Evolutionary conservation across 108 stramenopile genomes (phyloP), one percentile per base, ranked within the genome.

Genomic region (Cylindrotheca closterium): DNA sequence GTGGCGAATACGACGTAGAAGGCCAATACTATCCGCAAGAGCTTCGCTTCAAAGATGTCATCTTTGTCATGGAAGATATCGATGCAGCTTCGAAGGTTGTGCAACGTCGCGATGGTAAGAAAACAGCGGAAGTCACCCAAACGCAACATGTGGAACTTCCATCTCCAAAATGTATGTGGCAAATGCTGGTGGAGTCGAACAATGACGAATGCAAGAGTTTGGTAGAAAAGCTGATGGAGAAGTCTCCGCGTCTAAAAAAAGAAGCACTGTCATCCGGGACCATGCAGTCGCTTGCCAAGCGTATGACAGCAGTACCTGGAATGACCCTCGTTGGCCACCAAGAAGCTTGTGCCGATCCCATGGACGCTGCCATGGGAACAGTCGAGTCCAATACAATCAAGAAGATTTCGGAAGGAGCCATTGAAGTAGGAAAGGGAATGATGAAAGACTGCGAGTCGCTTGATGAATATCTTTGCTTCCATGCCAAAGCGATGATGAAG

Each of bases 11-110:
- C n/a, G n/a, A n/a, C n/a, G n/a, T n/a, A n/a, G n/a, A n/a, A n/a
- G n/a, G 68, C 68, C 22, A 51, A 65, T 23, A 54, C 61, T 7
- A 63, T 26, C 5, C 59, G 30, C 59, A 60, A 23, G 23, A 50
- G 24, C 52, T 86, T 25, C 49, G 34, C 0, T 78, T 81, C 66
- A 56, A 72, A 46, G 61, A 89, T 37, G 61, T 81, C 19, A 85
- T 89, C 47, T 89, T 84, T 58, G 79, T 85, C 7, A 65, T 89
- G 63, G 85, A 89, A 55, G 88, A 89, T 60, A 65, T 86, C 23
- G 88, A 89, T 45, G 81, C 83, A 22, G 68, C 71, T 22, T 71
- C 81, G 0, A 62, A 82, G 15, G 84, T 89, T 25, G 88, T 89
- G 15, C 68, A 51, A 31, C 47, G 59, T 18, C 73, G 73, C 42